Conservation (phyloP, 208 protist species). For the Leishmania turanica region DNA sequence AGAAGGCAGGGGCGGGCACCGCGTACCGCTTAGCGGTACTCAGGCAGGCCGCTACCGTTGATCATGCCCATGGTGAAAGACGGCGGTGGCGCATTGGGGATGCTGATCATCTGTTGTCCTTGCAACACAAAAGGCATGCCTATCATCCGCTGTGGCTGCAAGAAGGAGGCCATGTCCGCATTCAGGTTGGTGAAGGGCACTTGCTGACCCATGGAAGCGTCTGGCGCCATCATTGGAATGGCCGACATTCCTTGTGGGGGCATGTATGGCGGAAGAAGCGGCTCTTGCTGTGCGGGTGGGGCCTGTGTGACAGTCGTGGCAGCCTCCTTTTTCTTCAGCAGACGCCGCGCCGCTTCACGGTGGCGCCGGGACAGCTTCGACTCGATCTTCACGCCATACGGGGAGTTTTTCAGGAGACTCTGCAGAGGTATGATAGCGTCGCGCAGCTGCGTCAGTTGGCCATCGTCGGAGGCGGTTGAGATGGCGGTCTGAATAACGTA, state of each 20-base stretch:
- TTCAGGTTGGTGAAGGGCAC: slow-evolving; percentile 61
- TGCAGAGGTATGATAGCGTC: slow-evolving; percentile 96
- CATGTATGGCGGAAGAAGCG: slow-evolving; percentile 35
- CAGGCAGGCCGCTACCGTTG: slow-evolving; percentile 22
- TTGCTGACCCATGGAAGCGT: slow-evolving; percentile 41
- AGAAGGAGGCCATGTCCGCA: slow-evolving; percentile 55
- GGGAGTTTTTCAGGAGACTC: slow-evolving; percentile 94
- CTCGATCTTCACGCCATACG: slow-evolving; percentile 97
- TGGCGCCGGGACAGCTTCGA: slow-evolving; percentile 85
- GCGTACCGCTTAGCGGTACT: slow-evolving; percentile 30
- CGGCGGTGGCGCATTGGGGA: slow-evolving; percentile 49
- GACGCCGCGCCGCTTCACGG: slow-evolving; percentile 58
- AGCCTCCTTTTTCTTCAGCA: slow-evolving; percentile 45
- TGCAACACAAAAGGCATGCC: slow-evolving; percentile 72
- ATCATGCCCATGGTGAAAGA: slow-evolving; percentile 60
- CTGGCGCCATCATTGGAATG: slow-evolving; percentile 49
- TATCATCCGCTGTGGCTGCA: slow-evolving; percentile 62
- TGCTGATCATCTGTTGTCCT: slow-evolving; percentile 67
- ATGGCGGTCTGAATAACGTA: slow-evolving; percentile 99
- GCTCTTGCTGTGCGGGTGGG: slow-evolving; percentile 23
- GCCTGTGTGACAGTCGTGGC: slow-evolving; percentile 8
- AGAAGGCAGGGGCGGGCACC: neutral
- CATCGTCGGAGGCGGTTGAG: slow-evolving; percentile 85
- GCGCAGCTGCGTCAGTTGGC: slow-evolving; percentile 92
- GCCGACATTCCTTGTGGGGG: slow-evolving; percentile 29